Base-by-base conservation (phyloP, 768 basidiomycete genomes). In the Tylopilus rubrobrunneus region DNA sequence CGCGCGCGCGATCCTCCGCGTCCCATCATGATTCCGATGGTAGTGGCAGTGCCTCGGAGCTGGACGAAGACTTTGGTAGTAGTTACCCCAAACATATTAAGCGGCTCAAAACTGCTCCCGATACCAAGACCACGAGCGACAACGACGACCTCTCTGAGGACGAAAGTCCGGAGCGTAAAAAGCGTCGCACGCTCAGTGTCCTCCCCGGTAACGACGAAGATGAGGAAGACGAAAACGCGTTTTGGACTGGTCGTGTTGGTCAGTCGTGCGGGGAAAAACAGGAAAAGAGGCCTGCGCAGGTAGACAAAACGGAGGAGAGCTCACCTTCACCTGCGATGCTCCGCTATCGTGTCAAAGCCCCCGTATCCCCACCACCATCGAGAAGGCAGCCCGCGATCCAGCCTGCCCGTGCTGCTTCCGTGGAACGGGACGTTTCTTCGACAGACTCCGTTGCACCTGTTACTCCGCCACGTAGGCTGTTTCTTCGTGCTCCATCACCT, bases 281-380 rank as follows among this genome's bases (percentile, higher is more conserved):
- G 36, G 59, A 48, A 52, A 53, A 51, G 45, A 52, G 31, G 27
- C 28, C 17, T 9, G 37, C 42, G 7, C 43, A 39, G 25, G 49
- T 36, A 8, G 61, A 60, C 25, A 31, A 62, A 55, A 53, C 53
- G 21, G 43, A 54, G 29, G 53, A 56, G 11, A 33, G 40, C 7
- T 71, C 67, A 4, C 68, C 67, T 73, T 53, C 80, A 67, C 66
- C 74, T 64, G 54, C 75, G 62, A 21, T 70, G 70, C 63, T 67
- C 63, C 56, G 41, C 4, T 65, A 58, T 60, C 67, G 69, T 23
- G 67, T 63, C 49, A 71, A 71, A 53, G 76, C 77, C 40, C 79
- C 81, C 1, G 77, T 84, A 19, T 87, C 85, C 0, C 86, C 86
- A 2, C 86, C 86, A 5, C 85, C 84, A 1, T 87, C 85, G 3